These are phyloP conservation scores for Leptodermis oblonga DNA, from an alignment of 257 asterid species.

Conservation along the genomic window DNA sequence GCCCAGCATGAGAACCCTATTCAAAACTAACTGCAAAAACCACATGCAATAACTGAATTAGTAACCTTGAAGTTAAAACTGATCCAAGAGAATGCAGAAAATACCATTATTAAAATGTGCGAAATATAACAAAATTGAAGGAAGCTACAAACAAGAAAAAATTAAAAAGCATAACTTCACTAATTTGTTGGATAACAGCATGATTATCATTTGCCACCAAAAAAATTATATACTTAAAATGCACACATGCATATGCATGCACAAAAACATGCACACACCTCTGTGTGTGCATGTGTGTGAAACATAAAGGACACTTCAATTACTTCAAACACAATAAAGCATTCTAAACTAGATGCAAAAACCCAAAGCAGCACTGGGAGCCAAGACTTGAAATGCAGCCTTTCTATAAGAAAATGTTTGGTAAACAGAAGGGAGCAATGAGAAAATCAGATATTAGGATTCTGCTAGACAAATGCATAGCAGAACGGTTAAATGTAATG, in stretches of 20 bases:
- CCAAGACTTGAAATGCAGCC: not conserved
- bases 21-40: constrained; percentile 60
- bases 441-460: not conserved
- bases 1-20: constrained; percentile 87
- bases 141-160: not conserved
- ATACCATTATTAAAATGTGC: not conserved
- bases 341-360: not conserved
- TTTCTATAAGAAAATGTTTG: not conserved
- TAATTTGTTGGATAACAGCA: not conserved
- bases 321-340: not conserved
- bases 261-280: not conserved
- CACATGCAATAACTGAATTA: constrained; percentile 13
- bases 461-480: too few relatives aligned
- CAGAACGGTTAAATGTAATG: too few relatives aligned
- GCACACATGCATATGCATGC: not conserved
- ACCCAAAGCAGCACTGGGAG: not conserved
- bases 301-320: not conserved
- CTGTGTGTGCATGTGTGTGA: not conserved
- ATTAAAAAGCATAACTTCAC: not conserved
- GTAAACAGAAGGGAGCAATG: not conserved
- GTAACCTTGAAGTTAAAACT: not conserved
- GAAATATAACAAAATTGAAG: not conserved
- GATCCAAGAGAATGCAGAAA: not conserved
- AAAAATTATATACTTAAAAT: too few relatives aligned
- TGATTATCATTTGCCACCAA: not conserved